Evolutionary conservation across 2,329 filamentous ascomycete species (phyloP).

Genomic region (Sclerotinia glacialis): DNA sequence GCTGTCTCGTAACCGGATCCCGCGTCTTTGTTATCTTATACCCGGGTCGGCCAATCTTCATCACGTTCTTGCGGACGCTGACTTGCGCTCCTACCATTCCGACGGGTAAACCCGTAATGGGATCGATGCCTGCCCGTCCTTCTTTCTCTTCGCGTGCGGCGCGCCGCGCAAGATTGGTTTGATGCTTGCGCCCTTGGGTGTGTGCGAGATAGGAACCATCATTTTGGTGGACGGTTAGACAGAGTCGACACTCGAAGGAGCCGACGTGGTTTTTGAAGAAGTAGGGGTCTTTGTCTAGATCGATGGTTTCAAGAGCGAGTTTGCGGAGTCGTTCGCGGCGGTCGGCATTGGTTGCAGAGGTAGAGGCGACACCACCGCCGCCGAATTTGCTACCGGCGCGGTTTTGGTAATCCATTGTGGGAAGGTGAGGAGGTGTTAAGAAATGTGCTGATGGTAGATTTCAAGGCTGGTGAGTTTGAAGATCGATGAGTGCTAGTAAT

Average conservation of each 20-base stretch:
- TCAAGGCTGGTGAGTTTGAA: conserved; percentile 3
- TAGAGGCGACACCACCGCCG: conserved; percentile 91
- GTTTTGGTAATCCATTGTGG: conserved; percentile 75
- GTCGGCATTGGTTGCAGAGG: conserved; percentile 92
- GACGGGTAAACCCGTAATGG: conserved; percentile 66
- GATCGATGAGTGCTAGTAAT: not conserved
- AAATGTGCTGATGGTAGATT: not conserved
- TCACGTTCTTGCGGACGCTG: conserved; percentile 71
- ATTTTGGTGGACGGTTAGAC: conserved; percentile 96
- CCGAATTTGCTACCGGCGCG: conserved; percentile 97
- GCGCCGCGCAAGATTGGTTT: conserved; percentile 93
- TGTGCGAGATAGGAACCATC: conserved; percentile 98
- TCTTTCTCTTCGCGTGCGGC: conserved; percentile 95
- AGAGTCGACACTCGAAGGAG: conserved; percentile 95
- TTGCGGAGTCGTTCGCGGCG: conserved; percentile 95
- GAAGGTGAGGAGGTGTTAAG: not conserved
- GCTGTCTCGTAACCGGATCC: conserved; percentile 82
- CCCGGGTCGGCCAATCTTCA: conserved; percentile 93
- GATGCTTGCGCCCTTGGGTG: conserved; percentile 97
- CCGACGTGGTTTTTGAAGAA: conserved; percentile 99
- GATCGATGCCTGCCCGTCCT: conserved; percentile 64
- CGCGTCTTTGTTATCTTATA: conserved; percentile 98
- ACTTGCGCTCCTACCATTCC: conserved; percentile 67
- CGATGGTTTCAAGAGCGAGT: conserved; percentile 97
- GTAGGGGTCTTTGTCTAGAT: conserved; percentile 98